A percentile compares a stretch with the other conserved stretches of the same genome.
phyloP scores from a whole-genome alignment of 2,329 filamentous ascomycete genomes.

The Clonostachys chloroleuca region DNA sequence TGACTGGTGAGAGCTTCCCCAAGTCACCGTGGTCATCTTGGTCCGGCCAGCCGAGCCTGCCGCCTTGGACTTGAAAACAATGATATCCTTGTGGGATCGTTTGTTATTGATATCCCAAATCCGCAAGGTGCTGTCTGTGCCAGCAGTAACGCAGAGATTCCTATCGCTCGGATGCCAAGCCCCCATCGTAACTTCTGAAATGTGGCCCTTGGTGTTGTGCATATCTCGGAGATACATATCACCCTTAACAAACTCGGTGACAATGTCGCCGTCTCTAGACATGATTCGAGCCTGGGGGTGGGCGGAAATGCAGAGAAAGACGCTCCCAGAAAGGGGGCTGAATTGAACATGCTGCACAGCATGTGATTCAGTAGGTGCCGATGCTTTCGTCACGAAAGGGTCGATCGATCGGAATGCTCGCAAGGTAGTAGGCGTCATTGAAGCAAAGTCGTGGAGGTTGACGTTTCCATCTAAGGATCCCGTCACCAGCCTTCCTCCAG shows the following conservation, averaged over 20 bases:
- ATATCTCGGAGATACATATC: constrained; percentile 98
- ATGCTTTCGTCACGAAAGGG: constrained; percentile 73
- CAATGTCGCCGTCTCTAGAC: constrained; percentile 78
- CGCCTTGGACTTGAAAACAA: constrained; percentile 93
- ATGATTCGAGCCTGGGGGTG: constrained; percentile 88
- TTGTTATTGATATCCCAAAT: constrained; percentile 97
- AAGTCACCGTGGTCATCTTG: constrained; percentile 88
- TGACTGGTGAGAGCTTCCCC: constrained; percentile 75
- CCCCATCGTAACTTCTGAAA: constrained; percentile 84
- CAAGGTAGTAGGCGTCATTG: constrained; percentile 92
- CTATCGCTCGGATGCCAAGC: constrained; percentile 87
- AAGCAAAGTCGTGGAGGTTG: constrained; percentile 91
- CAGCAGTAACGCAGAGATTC: constrained; percentile 83
- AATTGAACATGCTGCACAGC: constrained; percentile 84
- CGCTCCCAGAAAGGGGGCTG: constrained; percentile 73
- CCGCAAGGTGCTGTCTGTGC: constrained; percentile 89
- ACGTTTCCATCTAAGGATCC: constrained; percentile 87
- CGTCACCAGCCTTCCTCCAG: constrained; percentile 81
- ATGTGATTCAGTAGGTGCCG: constrained; percentile 74
- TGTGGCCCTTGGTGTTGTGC: constrained; percentile 95
- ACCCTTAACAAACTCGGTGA: constrained; percentile 90
- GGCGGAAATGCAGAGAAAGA: constrained; percentile 82
- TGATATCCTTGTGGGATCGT: constrained; percentile 84
- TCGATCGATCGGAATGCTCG: constrained; percentile 92
- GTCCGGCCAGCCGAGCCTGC: constrained; percentile 84